phyloP scores from a whole-genome alignment of 768 basidiomycete genomes.

The Trametes villosa region DNA sequence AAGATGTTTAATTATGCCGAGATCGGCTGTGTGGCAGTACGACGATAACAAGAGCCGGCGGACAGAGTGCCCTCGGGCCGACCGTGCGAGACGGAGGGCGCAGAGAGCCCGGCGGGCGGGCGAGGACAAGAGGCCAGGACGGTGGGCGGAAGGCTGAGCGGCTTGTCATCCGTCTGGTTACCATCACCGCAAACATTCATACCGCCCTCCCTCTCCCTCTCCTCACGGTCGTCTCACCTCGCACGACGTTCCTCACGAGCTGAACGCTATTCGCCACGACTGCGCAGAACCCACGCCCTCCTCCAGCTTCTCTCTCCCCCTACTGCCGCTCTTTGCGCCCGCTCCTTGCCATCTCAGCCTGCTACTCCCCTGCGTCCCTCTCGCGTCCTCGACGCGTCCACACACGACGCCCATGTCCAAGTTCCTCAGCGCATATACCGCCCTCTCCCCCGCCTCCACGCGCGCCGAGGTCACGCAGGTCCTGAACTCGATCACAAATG shows the following conservation, averaged over 20 bases:
- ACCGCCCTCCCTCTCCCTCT: not conserved
- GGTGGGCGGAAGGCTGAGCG: not conserved
- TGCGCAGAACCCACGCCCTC: not conserved
- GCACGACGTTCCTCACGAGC: not conserved
- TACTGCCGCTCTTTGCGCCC: not conserved
- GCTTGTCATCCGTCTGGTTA: not conserved
- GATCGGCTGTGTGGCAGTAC: constrained; percentile 1
- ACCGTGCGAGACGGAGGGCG: not conserved
- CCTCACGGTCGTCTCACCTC: not conserved
- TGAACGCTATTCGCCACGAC: not conserved
- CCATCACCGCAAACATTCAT: constrained; percentile 8
- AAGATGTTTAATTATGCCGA: no score
- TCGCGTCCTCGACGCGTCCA: not conserved
- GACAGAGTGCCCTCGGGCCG: no score
- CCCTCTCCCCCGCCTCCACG: constrained; percentile 51
- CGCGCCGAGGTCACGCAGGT: constrained; percentile 50
- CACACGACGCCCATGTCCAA: constrained; percentile 45
- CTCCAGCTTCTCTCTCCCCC: not conserved
- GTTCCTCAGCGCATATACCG: constrained; percentile 49
- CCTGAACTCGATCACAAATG: constrained; percentile 54
- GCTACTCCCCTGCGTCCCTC: not conserved
- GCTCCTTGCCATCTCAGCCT: constrained; percentile 13
- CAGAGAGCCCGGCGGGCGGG: not conserved
- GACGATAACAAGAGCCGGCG: not conserved
- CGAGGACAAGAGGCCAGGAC: not conserved